Percentiles rank a stretch among this genome's conserved stretches.
Conservation (phyloP, 768 basidiomycete species). For the Auriscalpium vulgare region DNA sequence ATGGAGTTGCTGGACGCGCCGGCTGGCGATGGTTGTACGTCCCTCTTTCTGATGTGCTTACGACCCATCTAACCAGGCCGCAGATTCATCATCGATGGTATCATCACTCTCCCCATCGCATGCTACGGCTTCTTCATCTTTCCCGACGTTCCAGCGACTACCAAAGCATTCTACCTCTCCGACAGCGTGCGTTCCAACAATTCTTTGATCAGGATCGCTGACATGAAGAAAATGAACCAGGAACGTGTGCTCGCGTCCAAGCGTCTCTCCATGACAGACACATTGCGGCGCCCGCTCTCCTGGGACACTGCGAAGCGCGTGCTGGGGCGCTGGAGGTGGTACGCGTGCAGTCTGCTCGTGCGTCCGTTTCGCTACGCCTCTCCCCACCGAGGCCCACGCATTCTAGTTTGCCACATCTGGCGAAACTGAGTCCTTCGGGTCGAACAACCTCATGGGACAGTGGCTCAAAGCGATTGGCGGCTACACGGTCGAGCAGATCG, state of each 20-base stretch:
- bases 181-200: conserved; percentile 32
- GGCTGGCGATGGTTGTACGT: conserved; percentile 65
- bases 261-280: conserved; percentile 39
- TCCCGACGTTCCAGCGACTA: conserved; percentile 61
- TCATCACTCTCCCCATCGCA: conserved; percentile 67
- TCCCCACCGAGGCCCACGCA: background rate
- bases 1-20: conserved; percentile 42
- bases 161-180: conserved; percentile 55
- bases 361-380: conserved; percentile 9
- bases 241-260: conserved; percentile 44
- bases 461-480: conserved; percentile 57
- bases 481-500: conserved; percentile 56
- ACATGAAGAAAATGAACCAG: conserved; percentile 21
- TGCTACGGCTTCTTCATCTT: conserved; percentile 66
- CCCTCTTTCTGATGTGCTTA: background rate
- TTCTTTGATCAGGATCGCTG: background rate
- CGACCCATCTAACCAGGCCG: background rate
- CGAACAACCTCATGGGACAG: conserved; percentile 68
- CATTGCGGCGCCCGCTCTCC: conserved; percentile 34
- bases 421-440: conserved; percentile 60
- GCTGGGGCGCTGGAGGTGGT: conserved; percentile 58
- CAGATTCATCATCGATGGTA: conserved; percentile 61
- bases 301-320: conserved; percentile 41
- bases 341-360: conserved; percentile 58
- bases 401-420: conserved; percentile 55